These are phyloP conservation scores for Blastocystis sp. DNA, from an alignment of 352 stramenopile species.

Conservation along the genomic window DNA sequence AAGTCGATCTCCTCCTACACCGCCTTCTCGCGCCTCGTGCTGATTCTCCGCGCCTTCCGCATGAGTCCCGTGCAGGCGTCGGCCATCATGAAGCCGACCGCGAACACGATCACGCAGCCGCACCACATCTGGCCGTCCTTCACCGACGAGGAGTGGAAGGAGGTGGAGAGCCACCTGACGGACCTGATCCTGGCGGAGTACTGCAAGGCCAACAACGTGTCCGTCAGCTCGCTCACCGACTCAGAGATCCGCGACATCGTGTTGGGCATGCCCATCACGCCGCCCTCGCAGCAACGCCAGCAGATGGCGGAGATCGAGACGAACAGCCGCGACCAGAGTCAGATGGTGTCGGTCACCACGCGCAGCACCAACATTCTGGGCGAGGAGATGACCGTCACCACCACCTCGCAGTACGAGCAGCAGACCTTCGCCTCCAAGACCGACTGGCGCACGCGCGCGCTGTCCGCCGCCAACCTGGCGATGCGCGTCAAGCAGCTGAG, in stretches of 20 bases:
- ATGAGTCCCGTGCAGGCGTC: conserved; percentile 91
- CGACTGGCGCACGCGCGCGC: conserved; percentile 96
- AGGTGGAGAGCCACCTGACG: conserved; percentile 97
- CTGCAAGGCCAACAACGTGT: conserved; percentile 99
- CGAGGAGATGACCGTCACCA: conserved; percentile 98
- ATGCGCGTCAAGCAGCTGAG: conserved; percentile 99
- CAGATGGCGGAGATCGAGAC: conserved; percentile 99
- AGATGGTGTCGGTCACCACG: conserved; percentile 95
- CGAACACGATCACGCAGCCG: conserved; percentile 93
- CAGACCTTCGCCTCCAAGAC: conserved; percentile 98
- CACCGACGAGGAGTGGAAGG: conserved; percentile 98
- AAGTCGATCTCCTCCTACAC: conserved; percentile 99
- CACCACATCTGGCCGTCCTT: conserved; percentile 99
- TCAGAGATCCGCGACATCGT: conserved; percentile 99
- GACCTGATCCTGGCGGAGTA: conserved; percentile 99
- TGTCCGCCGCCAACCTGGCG: conserved; percentile 96
- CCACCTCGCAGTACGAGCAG: conserved; percentile 97
- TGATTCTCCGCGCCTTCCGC: conserved; percentile 95
- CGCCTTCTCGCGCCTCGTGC: conserved; percentile 97
- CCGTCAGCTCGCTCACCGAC: conserved; percentile 97
- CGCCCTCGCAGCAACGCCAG: conserved; percentile 95
- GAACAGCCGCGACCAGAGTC: conserved; percentile 92
- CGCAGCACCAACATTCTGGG: conserved; percentile 98
- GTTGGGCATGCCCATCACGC: conserved; percentile 98
- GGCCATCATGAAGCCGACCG: conserved; percentile 93